Base-by-base conservation (phyloP, 441 rosid genomes). In the Capsella rubella region DNA sequence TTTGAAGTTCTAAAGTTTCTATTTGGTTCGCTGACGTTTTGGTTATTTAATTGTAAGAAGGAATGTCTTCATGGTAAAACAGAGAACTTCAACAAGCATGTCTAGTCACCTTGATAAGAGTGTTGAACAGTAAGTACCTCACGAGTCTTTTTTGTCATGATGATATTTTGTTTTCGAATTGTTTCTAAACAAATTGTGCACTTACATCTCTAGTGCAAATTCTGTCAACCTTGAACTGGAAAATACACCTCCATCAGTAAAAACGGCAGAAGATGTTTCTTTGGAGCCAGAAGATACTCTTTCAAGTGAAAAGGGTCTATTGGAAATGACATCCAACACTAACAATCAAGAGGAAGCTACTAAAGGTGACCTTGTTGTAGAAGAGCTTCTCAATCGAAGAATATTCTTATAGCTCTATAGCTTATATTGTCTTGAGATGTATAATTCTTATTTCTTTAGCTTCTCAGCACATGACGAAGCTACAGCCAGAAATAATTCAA, bases 401-500 rank as follows among this genome's bases (percentile, higher is more conserved):
- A 39, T 39, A 39, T 39, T 39, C 43, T 39, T 10, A 11, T 11
- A 39, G 1, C 43, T 39, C 43, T 39, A 39, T 39, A 1, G 25
- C 25, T 21, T 1, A 21, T 21, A 21, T 21, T 39, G 43, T 39
- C 14, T 39, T 39, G 43, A 39, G 43, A 37, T 37, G 4, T 9
- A 6, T 37, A 10, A 3, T 39, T 53, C 37, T 53, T 53, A 28
- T 53, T 28, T 53, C 1, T 53, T 53, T 51, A 6, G 6, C 3
- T 51, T 11, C 11, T 49, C 13, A 18, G 31, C 32, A 25, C 31
- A 51, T 51, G 56, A 14, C 11, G 32, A 51, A 11, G 15, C 56
- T 51, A 29, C 55, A 51, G 25, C 56, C n/a, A 51, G 32, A 51
- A 25, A 51, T 29, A 51, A 27, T 25, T 51, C 56, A 25, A 29